These are phyloP conservation scores for Datura wrightii DNA, from an alignment of 257 asterid genomes.

Conservation along the genomic window DNA sequence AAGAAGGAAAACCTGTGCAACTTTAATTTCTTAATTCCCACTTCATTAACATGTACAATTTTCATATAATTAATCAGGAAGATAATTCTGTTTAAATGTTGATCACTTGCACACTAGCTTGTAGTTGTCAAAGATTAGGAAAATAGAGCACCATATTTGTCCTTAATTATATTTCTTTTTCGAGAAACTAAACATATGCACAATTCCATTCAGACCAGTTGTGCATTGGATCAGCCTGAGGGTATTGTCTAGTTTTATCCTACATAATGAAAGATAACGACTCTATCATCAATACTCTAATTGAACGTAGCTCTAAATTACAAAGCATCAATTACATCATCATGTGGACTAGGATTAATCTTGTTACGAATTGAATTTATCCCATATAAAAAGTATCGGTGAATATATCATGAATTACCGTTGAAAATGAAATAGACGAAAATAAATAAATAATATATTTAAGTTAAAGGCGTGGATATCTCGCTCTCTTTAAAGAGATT, in stretches of 20 bases:
- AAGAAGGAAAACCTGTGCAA: background rate
- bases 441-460: too few relatives aligned
- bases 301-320: background rate
- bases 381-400: background rate
- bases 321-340: background rate
- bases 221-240: background rate
- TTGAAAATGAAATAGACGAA: too few relatives aligned
- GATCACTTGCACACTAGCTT: background rate
- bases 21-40: background rate
- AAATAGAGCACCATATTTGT: background rate
- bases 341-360: background rate
- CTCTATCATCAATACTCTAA: background rate
- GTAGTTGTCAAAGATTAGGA: background rate
- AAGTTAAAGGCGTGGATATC: too few relatives aligned
- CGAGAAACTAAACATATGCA: background rate
- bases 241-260: background rate
- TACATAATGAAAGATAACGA: slow-evolving; percentile 4
- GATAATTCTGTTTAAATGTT: background rate
- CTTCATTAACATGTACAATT: background rate
- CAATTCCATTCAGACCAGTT: background rate
- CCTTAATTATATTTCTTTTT: background rate
- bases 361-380: background rate
- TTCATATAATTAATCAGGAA: slow-evolving; percentile 15
- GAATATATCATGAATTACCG: too few relatives aligned
- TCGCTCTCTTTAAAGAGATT: too few relatives aligned